Percentiles rank a stretch among this genome's conserved stretches.
Conservation (phyloP, 257 asterid species). For the Craterostigma plantagineum region DNA sequence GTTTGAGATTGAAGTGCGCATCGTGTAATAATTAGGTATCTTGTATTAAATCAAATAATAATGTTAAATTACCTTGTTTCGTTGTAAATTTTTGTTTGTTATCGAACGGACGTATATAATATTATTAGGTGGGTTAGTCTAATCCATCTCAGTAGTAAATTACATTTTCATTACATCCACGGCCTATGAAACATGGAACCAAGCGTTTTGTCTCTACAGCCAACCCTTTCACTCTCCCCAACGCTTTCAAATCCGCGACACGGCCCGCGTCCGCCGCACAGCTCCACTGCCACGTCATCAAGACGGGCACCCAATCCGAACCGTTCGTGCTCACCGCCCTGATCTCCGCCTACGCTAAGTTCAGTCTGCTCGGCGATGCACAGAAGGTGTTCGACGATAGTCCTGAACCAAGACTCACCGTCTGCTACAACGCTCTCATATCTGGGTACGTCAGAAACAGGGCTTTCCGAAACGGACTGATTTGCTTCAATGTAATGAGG, state of each 20-base stretch:
- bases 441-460: conserved; percentile 38
- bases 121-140: too few species aligned
- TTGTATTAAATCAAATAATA: too few species aligned
- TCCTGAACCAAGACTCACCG: conserved; percentile 37
- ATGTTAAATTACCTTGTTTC: too few species aligned
- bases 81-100: too few species aligned
- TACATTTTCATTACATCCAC: too few species aligned
- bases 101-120: too few species aligned
- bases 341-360: conserved; percentile 35
- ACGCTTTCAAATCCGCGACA: conserved; percentile 58
- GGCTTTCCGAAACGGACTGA: conserved; percentile 21
- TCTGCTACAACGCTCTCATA: conserved; percentile 70
- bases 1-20: too few species aligned
- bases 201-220: conserved; percentile 40
- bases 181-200: conserved; percentile 33
- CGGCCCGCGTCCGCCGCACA: conserved; percentile 30
- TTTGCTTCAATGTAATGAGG: conserved; percentile 44
- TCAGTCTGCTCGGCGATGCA: conserved; percentile 25
- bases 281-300: conserved; percentile 63
- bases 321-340: conserved; percentile 76
- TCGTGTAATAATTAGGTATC: too few species aligned
- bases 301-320: conserved; percentile 51
- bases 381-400: conserved; percentile 53
- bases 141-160: too few species aligned
- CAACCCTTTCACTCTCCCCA: conserved; percentile 65